phyloP scores from a whole-genome alignment of 257 asterid genomes.

The Oldenlandia corymbosa region DNA sequence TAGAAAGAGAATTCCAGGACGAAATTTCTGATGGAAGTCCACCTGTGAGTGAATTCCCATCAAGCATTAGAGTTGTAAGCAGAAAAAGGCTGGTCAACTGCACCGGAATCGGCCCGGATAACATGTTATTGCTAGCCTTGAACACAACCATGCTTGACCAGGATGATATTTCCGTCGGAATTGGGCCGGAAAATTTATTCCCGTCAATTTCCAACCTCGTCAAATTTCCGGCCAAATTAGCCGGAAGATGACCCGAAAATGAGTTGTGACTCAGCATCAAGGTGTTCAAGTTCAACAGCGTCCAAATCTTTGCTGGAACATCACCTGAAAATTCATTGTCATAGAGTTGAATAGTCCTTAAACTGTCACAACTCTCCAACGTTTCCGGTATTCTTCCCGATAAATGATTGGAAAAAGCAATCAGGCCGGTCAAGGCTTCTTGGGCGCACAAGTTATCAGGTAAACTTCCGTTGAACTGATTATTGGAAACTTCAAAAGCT shows the following conservation, averaged over 20 bases:
- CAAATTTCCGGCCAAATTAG: conserved; percentile 46
- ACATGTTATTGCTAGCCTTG: conserved; percentile 52
- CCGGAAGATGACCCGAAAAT: conserved; percentile 61
- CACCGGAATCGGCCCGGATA: conserved; percentile 57
- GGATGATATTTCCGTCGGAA: conserved; percentile 47
- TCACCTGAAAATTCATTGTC: conserved; percentile 58
- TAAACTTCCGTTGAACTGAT: conserved; percentile 54
- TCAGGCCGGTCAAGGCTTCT: conserved; percentile 42
- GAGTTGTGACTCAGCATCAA: conserved; percentile 58
- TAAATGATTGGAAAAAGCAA: conserved; percentile 54
- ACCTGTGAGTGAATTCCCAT: conserved; percentile 69
- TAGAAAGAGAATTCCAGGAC: conserved; percentile 63
- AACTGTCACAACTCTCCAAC: conserved; percentile 41
- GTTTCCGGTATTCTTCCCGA: conserved; percentile 70
- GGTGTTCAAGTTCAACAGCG: conserved; percentile 36
- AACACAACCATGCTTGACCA: conserved; percentile 59
- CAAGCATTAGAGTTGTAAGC: conserved; percentile 43
- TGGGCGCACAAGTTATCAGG: conserved; percentile 73
- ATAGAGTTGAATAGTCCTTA: conserved; percentile 54
- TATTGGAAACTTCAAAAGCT: conserved; percentile 57
- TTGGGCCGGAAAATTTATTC: conserved; percentile 58
- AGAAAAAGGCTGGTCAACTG: conserved; percentile 51
- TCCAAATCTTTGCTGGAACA: conserved; percentile 60
- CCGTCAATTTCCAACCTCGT: conserved; percentile 59
- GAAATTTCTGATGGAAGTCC: conserved; percentile 46